Evolutionary conservation across 1,284 basidiomycete genomes (phyloP).

Genomic region (Golubevia pallescens): DNA sequence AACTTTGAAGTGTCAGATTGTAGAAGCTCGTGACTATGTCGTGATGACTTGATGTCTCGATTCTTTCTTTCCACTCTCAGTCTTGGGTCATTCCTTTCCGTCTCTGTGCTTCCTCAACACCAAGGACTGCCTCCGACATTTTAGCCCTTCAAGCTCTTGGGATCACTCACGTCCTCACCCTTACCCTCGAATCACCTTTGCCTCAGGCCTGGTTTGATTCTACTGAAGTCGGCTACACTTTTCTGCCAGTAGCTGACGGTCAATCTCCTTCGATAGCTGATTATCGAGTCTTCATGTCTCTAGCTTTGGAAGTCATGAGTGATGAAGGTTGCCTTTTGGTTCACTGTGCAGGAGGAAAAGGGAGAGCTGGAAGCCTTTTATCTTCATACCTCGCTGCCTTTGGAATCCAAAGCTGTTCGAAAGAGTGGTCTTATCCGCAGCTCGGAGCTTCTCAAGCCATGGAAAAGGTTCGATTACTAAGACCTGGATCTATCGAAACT

Average conservation of each 20-base stretch:
- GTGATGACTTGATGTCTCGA: too few species aligned
- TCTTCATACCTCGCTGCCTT: slow-evolving; percentile 72
- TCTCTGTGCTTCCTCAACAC: slow-evolving; percentile 72
- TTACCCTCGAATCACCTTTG: slow-evolving; percentile 71
- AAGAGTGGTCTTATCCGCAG: slow-evolving; percentile 66
- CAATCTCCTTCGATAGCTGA: slow-evolving; percentile 71
- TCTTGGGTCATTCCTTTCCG: slow-evolving; percentile 72
- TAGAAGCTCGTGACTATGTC: too few species aligned
- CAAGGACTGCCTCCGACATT: slow-evolving; percentile 69
- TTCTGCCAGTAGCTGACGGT: slow-evolving; percentile 70
- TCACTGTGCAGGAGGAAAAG: slow-evolving; percentile 73
- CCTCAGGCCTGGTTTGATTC: slow-evolving; percentile 67
- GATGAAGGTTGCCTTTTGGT: slow-evolving; percentile 69
- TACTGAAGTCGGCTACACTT: slow-evolving; percentile 68
- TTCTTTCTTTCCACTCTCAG: slow-evolving; percentile 7
- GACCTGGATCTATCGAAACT: slow-evolving; percentile 71
- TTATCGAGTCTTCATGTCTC: slow-evolving; percentile 70
- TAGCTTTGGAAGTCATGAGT: slow-evolving; percentile 65
- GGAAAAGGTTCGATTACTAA: slow-evolving; percentile 67
- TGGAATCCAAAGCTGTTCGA: slow-evolving; percentile 67
- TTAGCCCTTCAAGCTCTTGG: slow-evolving; percentile 68
- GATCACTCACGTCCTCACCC: slow-evolving; percentile 70
- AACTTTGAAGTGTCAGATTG: too few species aligned
- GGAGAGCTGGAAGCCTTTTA: slow-evolving; percentile 72
- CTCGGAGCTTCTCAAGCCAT: slow-evolving; percentile 69